A percentile compares a stretch with the other conserved stretches of the same genome.
phyloP scores from a whole-genome alignment of 2,329 filamentous ascomycete genomes.

The Diaporthe longicolla region DNA sequence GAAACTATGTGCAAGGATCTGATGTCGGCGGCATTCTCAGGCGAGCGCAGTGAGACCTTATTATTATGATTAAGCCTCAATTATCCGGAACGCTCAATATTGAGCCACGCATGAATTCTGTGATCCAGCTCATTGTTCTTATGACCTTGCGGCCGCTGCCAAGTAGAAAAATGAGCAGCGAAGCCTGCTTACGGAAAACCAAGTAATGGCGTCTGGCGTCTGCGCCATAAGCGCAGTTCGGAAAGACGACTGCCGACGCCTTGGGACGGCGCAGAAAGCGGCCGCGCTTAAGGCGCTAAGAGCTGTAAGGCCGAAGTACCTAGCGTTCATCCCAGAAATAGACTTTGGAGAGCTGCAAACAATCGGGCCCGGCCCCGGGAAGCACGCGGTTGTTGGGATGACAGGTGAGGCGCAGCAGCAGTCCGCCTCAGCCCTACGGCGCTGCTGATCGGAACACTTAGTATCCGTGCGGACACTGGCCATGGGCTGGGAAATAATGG shows the following conservation, averaged over 20 bases:
- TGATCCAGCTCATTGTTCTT: not conserved
- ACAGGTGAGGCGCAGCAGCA: conserved; percentile 30
- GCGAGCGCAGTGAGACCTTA: too few species aligned
- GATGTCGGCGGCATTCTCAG: not conserved
- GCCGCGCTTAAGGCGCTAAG: conserved; percentile 37
- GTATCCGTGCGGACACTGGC: not conserved
- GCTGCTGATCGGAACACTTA: conserved; percentile 20
- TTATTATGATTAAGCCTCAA: too few species aligned
- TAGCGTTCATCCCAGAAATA: conserved; percentile 24
- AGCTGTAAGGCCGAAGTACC: not conserved
- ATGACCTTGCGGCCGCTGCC: conserved; percentile 24
- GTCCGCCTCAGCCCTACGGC: conserved; percentile 24
- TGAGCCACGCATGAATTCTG: not conserved
- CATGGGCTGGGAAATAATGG: not conserved
- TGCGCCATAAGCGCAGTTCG: conserved; percentile 19
- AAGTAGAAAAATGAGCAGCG: not conserved
- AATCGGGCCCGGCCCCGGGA: not conserved
- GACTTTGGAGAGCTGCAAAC: not conserved
- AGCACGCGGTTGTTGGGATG: not conserved
- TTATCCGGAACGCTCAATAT: not conserved
- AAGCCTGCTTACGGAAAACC: not conserved
- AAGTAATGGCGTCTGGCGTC: conserved; percentile 15
- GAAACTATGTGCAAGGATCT: not conserved
- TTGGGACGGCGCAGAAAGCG: conserved; percentile 30
- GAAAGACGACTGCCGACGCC: not conserved